These are phyloP conservation scores for Aspergillus affinis DNA, from an alignment of 495 filamentous ascomycete species.

Conservation along the genomic window DNA sequence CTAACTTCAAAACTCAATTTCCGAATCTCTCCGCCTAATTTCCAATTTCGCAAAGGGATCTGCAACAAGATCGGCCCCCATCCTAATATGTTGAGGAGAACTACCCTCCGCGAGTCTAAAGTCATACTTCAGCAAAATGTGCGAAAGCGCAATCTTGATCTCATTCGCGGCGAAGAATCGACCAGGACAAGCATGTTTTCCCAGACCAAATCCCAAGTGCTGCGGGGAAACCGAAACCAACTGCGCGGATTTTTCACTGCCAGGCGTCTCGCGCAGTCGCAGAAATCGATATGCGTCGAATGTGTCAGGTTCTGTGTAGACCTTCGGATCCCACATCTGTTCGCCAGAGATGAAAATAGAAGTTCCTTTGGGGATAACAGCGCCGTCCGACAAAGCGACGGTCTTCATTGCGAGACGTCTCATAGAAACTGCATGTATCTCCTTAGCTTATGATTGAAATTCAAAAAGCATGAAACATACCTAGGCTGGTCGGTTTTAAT, in stretches of 20 bases:
- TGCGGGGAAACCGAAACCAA: conserved; percentile 36
- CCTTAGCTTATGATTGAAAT: background rate
- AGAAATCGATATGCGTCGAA: conserved; percentile 45
- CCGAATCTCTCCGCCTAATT: conserved; percentile 11
- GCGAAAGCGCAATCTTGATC: conserved; percentile 36
- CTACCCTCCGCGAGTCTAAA: conserved; percentile 16
- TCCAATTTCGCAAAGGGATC: conserved; percentile 1
- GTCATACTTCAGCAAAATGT: conserved; percentile 53
- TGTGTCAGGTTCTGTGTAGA: conserved; percentile 39
- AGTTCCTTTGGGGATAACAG: conserved; percentile 19
- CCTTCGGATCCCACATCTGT: conserved; percentile 27
- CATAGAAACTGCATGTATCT: conserved; percentile 23
- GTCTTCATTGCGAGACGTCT: conserved; percentile 31
- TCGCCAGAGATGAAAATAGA: conserved; percentile 29
- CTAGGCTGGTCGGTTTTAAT: background rate
- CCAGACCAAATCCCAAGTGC: conserved; percentile 45
- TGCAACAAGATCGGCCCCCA: background rate
- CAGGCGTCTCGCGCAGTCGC: conserved; percentile 29
- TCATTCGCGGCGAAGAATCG: conserved; percentile 46
- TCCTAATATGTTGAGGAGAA: background rate
- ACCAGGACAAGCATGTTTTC: conserved; percentile 52
- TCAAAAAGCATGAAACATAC: background rate
- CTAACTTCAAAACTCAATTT: conserved; percentile 3
- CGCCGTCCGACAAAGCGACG: conserved; percentile 24
- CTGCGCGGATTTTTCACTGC: conserved; percentile 33